phyloP scores from a whole-genome alignment of 371 early-diverging fungal genomes.

The Syncephalastrum contaminatum region DNA sequence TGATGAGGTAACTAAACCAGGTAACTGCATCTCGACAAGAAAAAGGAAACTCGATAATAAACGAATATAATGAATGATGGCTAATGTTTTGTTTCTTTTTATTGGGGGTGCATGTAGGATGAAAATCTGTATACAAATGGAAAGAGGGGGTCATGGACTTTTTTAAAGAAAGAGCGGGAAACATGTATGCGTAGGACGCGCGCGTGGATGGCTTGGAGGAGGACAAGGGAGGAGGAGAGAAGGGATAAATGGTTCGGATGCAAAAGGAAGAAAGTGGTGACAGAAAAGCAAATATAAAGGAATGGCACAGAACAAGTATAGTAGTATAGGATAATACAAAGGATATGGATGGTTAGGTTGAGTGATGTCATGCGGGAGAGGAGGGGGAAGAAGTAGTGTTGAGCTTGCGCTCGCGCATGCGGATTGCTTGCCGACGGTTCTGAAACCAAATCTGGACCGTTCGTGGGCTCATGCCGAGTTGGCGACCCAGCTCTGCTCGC shows the following conservation, averaged over 20 bases:
- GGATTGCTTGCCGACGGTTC: slow-evolving; percentile 74
- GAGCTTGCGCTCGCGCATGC: slow-evolving; percentile 45
- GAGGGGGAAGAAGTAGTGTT: too few relatives aligned
- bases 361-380: too few relatives aligned
- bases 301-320: too few relatives aligned
- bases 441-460: slow-evolving; percentile 97
- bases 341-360: too few relatives aligned
- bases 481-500: slow-evolving; percentile 78
- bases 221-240: slow-evolving; percentile 3
- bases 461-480: slow-evolving; percentile 79
- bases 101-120: too few relatives aligned
- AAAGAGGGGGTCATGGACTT: too few relatives aligned
- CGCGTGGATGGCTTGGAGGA: slow-evolving; percentile 2
- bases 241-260: slow-evolving; percentile 8
- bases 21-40: not conserved
- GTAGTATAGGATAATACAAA: too few relatives aligned
- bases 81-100: too few relatives aligned
- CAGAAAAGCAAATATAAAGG: not conserved
- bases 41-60: not conserved
- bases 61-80: too few relatives aligned
- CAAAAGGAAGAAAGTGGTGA: slow-evolving; percentile 4
- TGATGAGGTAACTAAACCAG: not conserved
- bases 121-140: too few relatives aligned
- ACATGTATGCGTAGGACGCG: too few relatives aligned
- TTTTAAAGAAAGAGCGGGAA: too few relatives aligned